Evolutionary conservation across 2,329 filamentous ascomycete species (phyloP).

Genomic region (Alternaria sp.): DNA sequence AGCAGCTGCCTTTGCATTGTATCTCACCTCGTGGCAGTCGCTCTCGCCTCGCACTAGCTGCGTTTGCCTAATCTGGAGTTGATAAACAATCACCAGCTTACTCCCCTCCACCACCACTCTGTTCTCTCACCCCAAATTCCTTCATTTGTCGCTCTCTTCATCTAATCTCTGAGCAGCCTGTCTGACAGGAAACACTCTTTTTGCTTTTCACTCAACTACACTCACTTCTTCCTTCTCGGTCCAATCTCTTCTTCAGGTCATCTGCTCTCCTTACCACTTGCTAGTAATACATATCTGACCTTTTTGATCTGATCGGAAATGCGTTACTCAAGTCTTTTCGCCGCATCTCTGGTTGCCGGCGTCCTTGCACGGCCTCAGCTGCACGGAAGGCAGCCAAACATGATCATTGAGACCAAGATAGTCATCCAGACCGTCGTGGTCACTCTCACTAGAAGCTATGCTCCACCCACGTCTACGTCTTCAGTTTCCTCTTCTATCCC

Average conservation of each 20-base stretch:
- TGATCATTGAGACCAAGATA: conserved; percentile 34
- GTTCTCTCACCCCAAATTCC: conserved; percentile 31
- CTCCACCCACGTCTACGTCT: conserved; percentile 7
- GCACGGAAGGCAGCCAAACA: conserved; percentile 27
- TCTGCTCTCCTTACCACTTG: conserved; percentile 18
- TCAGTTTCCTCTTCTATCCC: conserved; percentile 5
- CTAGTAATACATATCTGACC: conserved; percentile 11
- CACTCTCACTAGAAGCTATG: conserved; percentile 11
- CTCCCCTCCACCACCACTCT: conserved; percentile 19
- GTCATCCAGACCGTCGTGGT: conserved; percentile 35
- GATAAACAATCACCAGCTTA: conserved; percentile 19
- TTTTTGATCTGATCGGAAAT: conserved; percentile 30
- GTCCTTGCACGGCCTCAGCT: conserved; percentile 36
- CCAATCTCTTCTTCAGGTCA: conserved; percentile 8
- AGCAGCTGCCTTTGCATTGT: neutral
- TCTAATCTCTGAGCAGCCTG: conserved; percentile 32
- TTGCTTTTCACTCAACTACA: conserved; percentile 29
- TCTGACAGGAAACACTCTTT: conserved; percentile 35
- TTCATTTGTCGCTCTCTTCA: conserved; percentile 26
- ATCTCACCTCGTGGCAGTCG: conserved; percentile 7
- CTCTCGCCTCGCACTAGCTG: conserved; percentile 13
- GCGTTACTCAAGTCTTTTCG: conserved; percentile 38
- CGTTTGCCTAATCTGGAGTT: conserved; percentile 19
- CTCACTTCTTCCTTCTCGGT: conserved; percentile 30
- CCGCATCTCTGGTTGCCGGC: conserved; percentile 36